A percentile compares a stretch with the other conserved stretches of the same genome.
phyloP scores from a whole-genome alignment of 768 basidiomycete species.

The Rhodotorula graminis region DNA sequence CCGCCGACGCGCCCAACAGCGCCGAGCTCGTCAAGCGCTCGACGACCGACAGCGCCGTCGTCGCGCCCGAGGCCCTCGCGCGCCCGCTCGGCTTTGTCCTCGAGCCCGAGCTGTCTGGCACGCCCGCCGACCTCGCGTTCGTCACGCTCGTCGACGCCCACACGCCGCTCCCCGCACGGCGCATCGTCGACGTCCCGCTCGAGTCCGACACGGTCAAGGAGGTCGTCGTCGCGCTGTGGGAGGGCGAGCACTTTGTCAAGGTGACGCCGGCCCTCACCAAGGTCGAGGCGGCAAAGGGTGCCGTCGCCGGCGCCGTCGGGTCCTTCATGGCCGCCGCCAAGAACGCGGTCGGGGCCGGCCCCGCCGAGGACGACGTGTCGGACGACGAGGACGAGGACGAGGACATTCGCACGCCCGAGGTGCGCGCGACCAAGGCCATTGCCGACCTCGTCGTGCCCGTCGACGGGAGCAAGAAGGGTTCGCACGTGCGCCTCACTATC shows the following conservation, averaged over 20 bases:
- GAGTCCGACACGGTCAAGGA: slow-evolving; percentile 42
- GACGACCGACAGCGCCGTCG: slow-evolving; percentile 39
- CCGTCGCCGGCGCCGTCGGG: slow-evolving; percentile 5
- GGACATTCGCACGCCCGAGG: slow-evolving; percentile 40
- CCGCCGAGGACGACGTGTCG: slow-evolving; percentile 40
- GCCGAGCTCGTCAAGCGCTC: slow-evolving; percentile 28
- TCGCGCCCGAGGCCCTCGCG: slow-evolving; percentile 40
- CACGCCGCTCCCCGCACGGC: slow-evolving; percentile 48
- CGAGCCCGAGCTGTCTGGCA: slow-evolving; percentile 38
- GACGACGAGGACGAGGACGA: slow-evolving; percentile 42
- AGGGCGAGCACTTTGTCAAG: slow-evolving; percentile 43
- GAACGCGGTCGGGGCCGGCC: slow-evolving; percentile 28
- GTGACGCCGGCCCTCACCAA: slow-evolving; percentile 30
- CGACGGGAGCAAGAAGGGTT: slow-evolving; percentile 21
- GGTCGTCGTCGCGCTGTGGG: slow-evolving; percentile 40
- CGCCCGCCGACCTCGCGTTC: slow-evolving; percentile 38
- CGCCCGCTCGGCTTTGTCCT: slow-evolving; percentile 48
- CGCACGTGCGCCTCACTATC: slow-evolving; percentile 36
- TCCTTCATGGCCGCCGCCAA: slow-evolving; percentile 17
- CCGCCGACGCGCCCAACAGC: slow-evolving; percentile 9
- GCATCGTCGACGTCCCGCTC: slow-evolving; percentile 48
- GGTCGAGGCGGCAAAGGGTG: slow-evolving; percentile 28
- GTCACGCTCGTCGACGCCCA: slow-evolving; percentile 39
- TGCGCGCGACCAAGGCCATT: slow-evolving; percentile 39
- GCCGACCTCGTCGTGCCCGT: slow-evolving; percentile 41